Evolutionary conservation across 1,284 basidiomycete genomes (phyloP).

Genomic region (Violaceomyces palustris): DNA sequence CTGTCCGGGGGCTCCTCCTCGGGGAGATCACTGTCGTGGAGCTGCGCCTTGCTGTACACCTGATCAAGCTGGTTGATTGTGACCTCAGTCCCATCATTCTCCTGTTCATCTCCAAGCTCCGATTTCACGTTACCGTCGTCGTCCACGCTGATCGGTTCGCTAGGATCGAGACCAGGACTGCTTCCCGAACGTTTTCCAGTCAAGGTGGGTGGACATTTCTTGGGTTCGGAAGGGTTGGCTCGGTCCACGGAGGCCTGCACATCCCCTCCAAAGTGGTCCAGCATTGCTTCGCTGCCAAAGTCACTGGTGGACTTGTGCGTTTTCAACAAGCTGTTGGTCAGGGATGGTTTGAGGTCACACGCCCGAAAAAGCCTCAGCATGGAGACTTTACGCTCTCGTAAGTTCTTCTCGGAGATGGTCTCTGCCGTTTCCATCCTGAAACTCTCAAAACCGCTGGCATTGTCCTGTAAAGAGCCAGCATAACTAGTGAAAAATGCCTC

Average conservation of each 20-base stretch:
- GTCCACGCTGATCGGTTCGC: background rate
- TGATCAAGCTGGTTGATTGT: conserved; percentile 27
- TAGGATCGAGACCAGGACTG: too few relatives aligned
- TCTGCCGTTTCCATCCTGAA: conserved; percentile 62
- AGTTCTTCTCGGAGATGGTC: conserved; percentile 65
- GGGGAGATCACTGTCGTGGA: conserved; percentile 68
- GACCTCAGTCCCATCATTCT: conserved; percentile 46
- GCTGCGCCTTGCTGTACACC: conserved; percentile 63
- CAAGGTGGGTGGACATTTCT: background rate
- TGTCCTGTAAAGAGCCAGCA: conserved; percentile 1
- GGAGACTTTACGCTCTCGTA: conserved; percentile 70
- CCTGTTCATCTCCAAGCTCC: conserved; percentile 2
- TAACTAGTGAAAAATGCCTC: conserved; percentile 21
- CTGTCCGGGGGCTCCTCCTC: conserved; percentile 76
- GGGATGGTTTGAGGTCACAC: conserved; percentile 36
- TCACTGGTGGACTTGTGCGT: conserved; percentile 58
- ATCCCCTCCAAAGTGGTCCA: conserved; percentile 54
- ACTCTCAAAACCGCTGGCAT: conserved; percentile 1
- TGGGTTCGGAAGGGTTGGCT: background rate
- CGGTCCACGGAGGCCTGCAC: conserved; percentile 3
- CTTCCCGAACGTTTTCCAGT: too few relatives aligned
- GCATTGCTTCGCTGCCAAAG: conserved; percentile 30
- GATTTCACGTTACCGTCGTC: background rate
- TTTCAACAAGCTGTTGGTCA: conserved; percentile 35
- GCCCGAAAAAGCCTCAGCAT: conserved; percentile 45